Evolutionary conservation across 1,284 basidiomycete species (phyloP).

Genomic region (Irpex sp.): DNA sequence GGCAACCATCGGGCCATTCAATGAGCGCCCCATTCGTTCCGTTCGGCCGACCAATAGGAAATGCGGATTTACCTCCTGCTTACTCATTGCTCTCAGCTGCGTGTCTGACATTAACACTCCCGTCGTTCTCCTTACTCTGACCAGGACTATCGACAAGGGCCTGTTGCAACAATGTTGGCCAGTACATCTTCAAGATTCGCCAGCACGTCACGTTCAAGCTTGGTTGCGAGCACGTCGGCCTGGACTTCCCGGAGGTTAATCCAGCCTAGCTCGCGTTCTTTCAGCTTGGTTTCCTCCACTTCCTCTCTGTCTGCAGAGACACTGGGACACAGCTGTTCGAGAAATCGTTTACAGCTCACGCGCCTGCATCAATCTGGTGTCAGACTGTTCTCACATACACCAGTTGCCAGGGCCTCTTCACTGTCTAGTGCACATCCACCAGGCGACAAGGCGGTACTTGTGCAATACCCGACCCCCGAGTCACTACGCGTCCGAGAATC

Average conservation of each 20-base stretch:
- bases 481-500: constrained; percentile 8
- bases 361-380: not conserved
- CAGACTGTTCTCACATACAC: not conserved
- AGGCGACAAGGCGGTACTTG: constrained; percentile 18
- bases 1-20: not conserved
- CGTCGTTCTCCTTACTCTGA: not conserved
- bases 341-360: not conserved
- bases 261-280: not conserved
- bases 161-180: not conserved
- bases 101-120: not conserved
- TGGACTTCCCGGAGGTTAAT: not conserved
- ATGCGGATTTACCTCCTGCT: not conserved
- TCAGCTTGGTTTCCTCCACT: not conserved
- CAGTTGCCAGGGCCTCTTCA: not conserved
- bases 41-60: not conserved
- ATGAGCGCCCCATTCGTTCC: not conserved
- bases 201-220: not conserved
- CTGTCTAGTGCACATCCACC: constrained; percentile 13
- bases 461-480: constrained; percentile 19
- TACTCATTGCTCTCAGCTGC: not conserved
- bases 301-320: not conserved
- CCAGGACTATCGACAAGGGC: not conserved
- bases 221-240: not conserved
- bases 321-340: not conserved
- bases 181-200: not conserved